Base-by-base conservation (phyloP, 1,284 basidiomycete genomes). In the Pseudozyma flocculosa region DNA sequence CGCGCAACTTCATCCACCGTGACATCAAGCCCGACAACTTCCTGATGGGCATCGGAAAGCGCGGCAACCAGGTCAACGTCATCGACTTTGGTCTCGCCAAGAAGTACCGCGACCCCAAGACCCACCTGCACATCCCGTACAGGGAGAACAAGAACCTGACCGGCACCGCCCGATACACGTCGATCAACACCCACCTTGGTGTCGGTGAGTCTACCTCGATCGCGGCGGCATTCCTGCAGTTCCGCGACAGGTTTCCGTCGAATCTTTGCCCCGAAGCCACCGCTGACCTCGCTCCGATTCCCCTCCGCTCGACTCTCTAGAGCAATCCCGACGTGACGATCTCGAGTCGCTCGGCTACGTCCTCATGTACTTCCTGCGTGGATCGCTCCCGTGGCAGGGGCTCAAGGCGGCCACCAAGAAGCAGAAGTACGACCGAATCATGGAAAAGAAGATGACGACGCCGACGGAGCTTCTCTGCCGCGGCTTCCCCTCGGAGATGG, bases 1-100 rank as follows among this genome's bases (percentile, higher is more conserved):
- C 93, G 19, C 90, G 93, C 78, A 98, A 98, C 83, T 98, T 98
- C 80, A 97, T 99, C 68, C 95, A 99, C 80, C 92, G 94, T 68
- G 95, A 99, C 78, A 78, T 99, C 85, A 98, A 98, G 82, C 95
- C 95, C 44, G 94, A 98, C 84, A 98, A 98, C 83, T 97, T 98
- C 84, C 82, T 98, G 75, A 97, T 98, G 92, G 95, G 95, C 40
- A 97, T 98, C 63, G 95, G 94, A 70, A 98, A 96, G 83, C 92
- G 94, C 65, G 94, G 93, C 66, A 98, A 95, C 81, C 95, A 98
- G 82, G 94, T 99, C 81, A 97, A 97, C 76, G 89, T 97, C 72
- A 98, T 98, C 79, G 95, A 99, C 80, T 98, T 98, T 68, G 95
- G 95, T 83, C 85, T 98, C 48, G 94, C 95, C 40, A 98, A 98